Conservation (phyloP, 208 protist species). For the Lotmaria passim region DNA sequence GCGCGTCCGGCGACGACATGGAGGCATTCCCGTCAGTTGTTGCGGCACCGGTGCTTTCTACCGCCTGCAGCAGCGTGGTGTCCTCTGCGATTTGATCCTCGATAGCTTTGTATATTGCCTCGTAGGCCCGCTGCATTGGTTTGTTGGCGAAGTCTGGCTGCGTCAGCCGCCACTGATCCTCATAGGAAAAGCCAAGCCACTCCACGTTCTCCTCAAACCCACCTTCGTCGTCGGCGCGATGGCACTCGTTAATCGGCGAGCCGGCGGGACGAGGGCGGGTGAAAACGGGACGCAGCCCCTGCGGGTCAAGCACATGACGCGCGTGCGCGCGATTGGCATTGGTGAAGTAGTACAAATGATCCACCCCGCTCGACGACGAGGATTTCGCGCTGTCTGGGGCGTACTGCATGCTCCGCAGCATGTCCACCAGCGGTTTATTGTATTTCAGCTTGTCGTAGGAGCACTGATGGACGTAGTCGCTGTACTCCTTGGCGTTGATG, state of each 20-base stretch:
- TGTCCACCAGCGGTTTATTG: conserved; percentile 45
- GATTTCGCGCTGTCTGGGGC: neutral
- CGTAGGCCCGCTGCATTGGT: conserved; percentile 63
- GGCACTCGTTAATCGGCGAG: conserved; percentile 35
- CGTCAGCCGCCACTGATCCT: conserved; percentile 81
- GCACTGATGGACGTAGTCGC: conserved; percentile 73
- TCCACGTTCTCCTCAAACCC: conserved; percentile 43
- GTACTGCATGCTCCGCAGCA: conserved; percentile 60
- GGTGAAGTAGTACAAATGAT: conserved; percentile 79
- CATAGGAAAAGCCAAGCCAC: conserved; percentile 72
- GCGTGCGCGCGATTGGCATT: conserved; percentile 72
- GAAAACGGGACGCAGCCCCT: conserved; percentile 63
- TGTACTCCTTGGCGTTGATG: conserved; percentile 63
- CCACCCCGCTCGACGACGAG: conserved; percentile 3
- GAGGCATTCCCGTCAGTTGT: neutral
- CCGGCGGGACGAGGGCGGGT: conserved; percentile 26
- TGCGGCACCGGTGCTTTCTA: neutral
- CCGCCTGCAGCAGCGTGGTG: conserved; percentile 11
- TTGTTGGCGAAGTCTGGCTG: conserved; percentile 68
- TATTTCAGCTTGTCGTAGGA: conserved; percentile 54
- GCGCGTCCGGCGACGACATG: neutral
- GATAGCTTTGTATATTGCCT: conserved; percentile 54
- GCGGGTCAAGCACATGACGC: conserved; percentile 40
- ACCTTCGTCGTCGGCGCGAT: conserved; percentile 31
- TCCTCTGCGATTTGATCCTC: conserved; percentile 36